Conservation (phyloP, 257 asterid genomes). For the Primulina tabacum region DNA sequence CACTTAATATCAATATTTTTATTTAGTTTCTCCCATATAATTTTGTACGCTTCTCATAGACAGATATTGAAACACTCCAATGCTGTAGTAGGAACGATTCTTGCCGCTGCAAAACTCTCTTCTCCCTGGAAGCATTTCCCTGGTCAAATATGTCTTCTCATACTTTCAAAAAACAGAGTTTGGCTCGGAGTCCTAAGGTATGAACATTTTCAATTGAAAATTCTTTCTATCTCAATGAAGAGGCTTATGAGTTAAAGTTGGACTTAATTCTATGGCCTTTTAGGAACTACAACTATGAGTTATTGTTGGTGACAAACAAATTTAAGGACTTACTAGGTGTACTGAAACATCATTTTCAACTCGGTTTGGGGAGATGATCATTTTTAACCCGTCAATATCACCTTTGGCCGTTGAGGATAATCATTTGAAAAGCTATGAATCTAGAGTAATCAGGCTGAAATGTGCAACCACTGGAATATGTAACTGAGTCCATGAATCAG, state of each 20-base stretch:
- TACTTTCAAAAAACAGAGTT: constrained; percentile 65
- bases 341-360: too few relatives aligned
- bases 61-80: constrained; percentile 51
- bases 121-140: constrained; percentile 58
- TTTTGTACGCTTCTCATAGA: constrained; percentile 42
- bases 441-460: too few relatives aligned
- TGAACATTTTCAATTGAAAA: constrained; percentile 3
- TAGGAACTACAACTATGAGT: background rate
- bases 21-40: constrained; percentile 1
- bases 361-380: too few relatives aligned
- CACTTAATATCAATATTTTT: constrained; percentile 2
- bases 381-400: too few relatives aligned
- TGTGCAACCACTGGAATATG: too few relatives aligned
- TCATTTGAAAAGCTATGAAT: background rate
- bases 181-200: constrained; percentile 81
- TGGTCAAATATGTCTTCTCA: constrained; percentile 79
- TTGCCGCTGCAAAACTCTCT: constrained; percentile 67
- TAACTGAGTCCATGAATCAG: too few relatives aligned
- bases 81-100: constrained; percentile 57
- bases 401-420: background rate
- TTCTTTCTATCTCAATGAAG: constrained; percentile 5
- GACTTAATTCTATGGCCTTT: background rate
- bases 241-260: background rate
- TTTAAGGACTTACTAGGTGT: too few relatives aligned
- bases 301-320: background rate